Base-by-base conservation (phyloP, 2,329 filamentous ascomycete genomes). In the Penicillium sp. region DNA sequence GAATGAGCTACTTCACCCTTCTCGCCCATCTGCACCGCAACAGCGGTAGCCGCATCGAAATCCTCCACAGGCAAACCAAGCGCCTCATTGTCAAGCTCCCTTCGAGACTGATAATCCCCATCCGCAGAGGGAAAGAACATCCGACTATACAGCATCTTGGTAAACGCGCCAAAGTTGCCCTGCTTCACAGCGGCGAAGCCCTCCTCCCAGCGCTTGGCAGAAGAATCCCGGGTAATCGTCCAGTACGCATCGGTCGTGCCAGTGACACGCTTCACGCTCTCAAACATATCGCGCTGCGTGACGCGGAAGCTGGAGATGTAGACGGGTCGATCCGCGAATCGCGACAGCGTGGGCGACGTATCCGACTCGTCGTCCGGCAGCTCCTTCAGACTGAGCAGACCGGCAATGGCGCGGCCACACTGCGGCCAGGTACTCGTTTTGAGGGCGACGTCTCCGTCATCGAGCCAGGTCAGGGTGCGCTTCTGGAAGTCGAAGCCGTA, bases 271-370 rank as follows among this genome's bases (percentile, higher is more conserved):
- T 81, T 71, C 7, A 82, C 61, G 11, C 73, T 75, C 21, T 75
- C 73, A 37, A 86, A 71, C 69, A 86, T 84, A 11, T 86, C 81
- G 10, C 71, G 69, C 59, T 86, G 83, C 42, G 63, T 78, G 43
- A 81, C 51, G 8, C 64, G 58, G 63, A 84, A 86, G 34, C 34
- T 37, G 7, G 15, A 11, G 17, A 37, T 30, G 14, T 36, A 36
- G 14, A 36, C 33, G 7, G 33, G 27, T 7, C 20, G 18, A 14
- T 36, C 27, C 7, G 33, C 33, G 15, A 36, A 36, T 14, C 27
- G 33, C 4, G 33, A 36, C 5, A 36, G 7, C 13, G 33, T 36
- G 3, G 33, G 21, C 20, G 33, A 26, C 4, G 8, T 16, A n/a
- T 36, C 33, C 10, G 5, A 18, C 21, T 27, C 21, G 21, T 36